Conservation (phyloP, 73 alveolate species). For the Diophrys sp. region DNA sequence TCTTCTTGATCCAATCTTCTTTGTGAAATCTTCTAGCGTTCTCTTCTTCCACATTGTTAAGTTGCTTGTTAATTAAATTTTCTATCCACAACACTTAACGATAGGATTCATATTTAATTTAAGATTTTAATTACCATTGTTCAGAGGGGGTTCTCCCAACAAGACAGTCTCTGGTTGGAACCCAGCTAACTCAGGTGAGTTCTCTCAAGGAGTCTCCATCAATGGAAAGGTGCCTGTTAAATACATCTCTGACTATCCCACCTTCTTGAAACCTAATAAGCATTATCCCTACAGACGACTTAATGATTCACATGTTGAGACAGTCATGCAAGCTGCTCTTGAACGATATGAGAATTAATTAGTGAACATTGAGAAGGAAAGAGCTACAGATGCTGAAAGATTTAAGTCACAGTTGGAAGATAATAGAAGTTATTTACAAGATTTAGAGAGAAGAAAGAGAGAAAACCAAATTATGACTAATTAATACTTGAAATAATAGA, state of each 20-base stretch:
- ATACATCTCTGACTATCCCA: conserved; percentile 30
- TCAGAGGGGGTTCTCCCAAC: too few species aligned
- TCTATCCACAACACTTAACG: too few species aligned
- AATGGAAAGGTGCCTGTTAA: conserved; percentile 32
- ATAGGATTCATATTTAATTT: too few species aligned
- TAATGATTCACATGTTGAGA: conserved; percentile 25
- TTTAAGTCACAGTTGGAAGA: conserved; percentile 21
- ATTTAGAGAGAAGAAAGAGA: conserved; percentile 21
- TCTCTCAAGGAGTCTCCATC: neutral
- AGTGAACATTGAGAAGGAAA: conserved; percentile 13
- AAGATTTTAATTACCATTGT: too few species aligned
- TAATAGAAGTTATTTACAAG: conserved; percentile 15
- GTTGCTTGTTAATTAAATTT: too few species aligned
- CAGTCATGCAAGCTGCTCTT: conserved; percentile 24
- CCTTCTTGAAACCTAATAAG: conserved; percentile 17
- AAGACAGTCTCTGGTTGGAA: neutral
- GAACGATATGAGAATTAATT: conserved; percentile 19
- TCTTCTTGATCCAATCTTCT: too few species aligned
- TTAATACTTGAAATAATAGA: conserved; percentile 9
- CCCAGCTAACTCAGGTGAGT: neutral
- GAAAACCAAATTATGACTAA: conserved; percentile 7
- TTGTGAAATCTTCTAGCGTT: too few species aligned
- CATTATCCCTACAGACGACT: conserved; percentile 40
- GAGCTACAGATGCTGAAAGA: conserved; percentile 1
- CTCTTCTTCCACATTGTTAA: too few species aligned